Base-by-base conservation (phyloP, 1,284 basidiomycete species). In the Psilocybe mexicana region DNA sequence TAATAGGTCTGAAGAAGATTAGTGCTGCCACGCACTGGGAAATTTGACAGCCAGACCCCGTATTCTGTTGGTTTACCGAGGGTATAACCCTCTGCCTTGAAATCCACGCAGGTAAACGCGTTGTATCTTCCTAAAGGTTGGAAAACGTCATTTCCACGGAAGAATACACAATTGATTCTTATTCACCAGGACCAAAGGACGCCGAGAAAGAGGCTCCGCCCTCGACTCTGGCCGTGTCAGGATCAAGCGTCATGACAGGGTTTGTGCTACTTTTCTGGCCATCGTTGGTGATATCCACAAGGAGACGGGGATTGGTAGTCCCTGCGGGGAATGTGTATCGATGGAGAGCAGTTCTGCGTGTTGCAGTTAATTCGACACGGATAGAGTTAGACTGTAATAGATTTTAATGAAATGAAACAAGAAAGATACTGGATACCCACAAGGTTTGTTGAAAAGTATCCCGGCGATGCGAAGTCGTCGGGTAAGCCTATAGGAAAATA, bases 391-490 rank as follows among this genome's bases (percentile, higher is more conserved):
- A 81, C 80, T 84, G 50, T 23, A 24, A 14, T 30, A 18, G 40
- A 8, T 35, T 42, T 43, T 26, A 14, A 26, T 11, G 43, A 18
- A 47, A 36, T 0, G 14, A 7, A 56, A 23, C 23, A 28, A 2
- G 26, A 30, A n/a, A 10, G 26, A n/a, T 25, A 45, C 14, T 12
- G 10, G 6, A n/a, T n/a, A 62, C 74, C 30, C 63, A 82, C 82
- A 36, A 86, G 71, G 63, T 85, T 86, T 0, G 81, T 79, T 0
- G 84, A 76, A 66, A 87, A 87, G 67, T 86, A 87, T 45, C 85
- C 85, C 0, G 85, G 85, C 11, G 81, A 80, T 5, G 84, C 83
- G 51, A 74, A 76, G 61, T 86, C 84, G 60, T 86, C 84, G 1
- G 83, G 79, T 38, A 74, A 72, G n/a, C 82, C 83, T 85, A 33